These are phyloP conservation scores for Tolypocladium nubicola DNA, from an alignment of 2,329 filamentous ascomycete species.

Conservation along the genomic window DNA sequence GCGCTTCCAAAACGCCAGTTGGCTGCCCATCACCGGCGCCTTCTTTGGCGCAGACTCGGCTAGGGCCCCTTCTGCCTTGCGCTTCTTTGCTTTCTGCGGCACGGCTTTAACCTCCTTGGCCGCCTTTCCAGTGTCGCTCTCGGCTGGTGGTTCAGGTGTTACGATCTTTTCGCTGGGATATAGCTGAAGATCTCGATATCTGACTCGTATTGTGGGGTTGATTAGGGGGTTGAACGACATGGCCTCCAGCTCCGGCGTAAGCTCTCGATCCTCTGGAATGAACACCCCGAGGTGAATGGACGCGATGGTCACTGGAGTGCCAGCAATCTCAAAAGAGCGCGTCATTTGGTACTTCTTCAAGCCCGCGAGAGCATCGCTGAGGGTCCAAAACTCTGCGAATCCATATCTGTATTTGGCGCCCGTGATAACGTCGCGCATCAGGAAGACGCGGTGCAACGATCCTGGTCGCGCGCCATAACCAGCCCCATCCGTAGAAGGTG, in stretches of 20 bases:
- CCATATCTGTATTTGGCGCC: conserved; percentile 72
- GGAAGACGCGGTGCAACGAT: conserved; percentile 65
- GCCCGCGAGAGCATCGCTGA: conserved; percentile 67
- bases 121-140: conserved; percentile 15
- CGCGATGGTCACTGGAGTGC: conserved; percentile 57
- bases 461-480: conserved; percentile 62
- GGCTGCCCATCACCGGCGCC: conserved; percentile 28
- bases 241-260: conserved; percentile 42
- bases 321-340: conserved; percentile 68
- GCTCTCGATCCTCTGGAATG: conserved; percentile 55
- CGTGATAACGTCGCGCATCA: conserved; percentile 62
- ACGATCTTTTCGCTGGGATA: conserved; percentile 58
- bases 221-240: conserved; percentile 62
- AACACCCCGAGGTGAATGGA: conserved; percentile 83
- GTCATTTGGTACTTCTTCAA: conserved; percentile 61
- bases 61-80: conserved; percentile 35
- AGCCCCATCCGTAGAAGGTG: conserved; percentile 40
- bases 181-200: conserved; percentile 67
- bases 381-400: conserved; percentile 71
- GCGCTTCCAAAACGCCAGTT: conserved; percentile 34
- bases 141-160: conserved; percentile 35
- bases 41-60: conserved; percentile 22
- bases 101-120: conserved; percentile 16
- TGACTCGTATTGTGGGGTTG: conserved; percentile 56
- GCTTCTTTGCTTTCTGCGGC: conserved; percentile 37